Evolutionary conservation across 2,329 filamentous ascomycete genomes (phyloP).

Genomic region (Aspergillus ruber): DNA sequence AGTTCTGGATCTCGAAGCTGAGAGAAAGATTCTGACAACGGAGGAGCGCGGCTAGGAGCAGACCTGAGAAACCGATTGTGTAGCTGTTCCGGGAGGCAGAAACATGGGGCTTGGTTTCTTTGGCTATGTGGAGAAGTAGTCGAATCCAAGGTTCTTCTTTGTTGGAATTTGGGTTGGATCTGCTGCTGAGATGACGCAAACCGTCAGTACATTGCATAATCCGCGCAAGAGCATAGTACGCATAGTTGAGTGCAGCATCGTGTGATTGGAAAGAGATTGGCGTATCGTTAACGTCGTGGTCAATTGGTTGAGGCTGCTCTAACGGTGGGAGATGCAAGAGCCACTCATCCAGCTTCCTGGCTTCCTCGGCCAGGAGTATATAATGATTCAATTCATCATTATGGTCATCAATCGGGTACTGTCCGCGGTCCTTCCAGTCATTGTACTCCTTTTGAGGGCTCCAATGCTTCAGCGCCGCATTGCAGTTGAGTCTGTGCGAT

Average conservation of each 20-base stretch:
- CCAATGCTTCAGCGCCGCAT: slow-evolving; percentile 6
- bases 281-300: too few species aligned
- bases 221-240: slow-evolving; percentile 17
- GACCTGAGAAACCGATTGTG: slow-evolving; percentile 20
- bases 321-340: slow-evolving; percentile 9
- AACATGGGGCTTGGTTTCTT: slow-evolving; percentile 9
- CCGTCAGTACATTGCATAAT: slow-evolving; percentile 17
- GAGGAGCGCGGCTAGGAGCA: slow-evolving; percentile 15
- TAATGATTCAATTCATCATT: neutral
- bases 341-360: slow-evolving; percentile 13
- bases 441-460: too few species aligned
- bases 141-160: slow-evolving; percentile 9
- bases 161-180: too few species aligned
- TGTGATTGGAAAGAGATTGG: too few species aligned
- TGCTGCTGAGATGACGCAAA: slow-evolving; percentile 7
- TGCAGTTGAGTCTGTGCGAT: slow-evolving; percentile 16
- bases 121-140: slow-evolving; percentile 9
- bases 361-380: neutral
- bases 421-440: too few species aligned
- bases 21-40: slow-evolving; percentile 12
- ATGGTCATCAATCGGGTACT: neutral
- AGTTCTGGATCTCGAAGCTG: slow-evolving; percentile 11
- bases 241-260: slow-evolving; percentile 18
- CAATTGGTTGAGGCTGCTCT: too few species aligned
- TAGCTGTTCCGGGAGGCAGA: slow-evolving; percentile 15